A percentile compares a stretch with the other conserved stretches of the same genome.
Conservation (phyloP, 2,329 filamentous ascomycete species). For the Aspergillus latus region DNA sequence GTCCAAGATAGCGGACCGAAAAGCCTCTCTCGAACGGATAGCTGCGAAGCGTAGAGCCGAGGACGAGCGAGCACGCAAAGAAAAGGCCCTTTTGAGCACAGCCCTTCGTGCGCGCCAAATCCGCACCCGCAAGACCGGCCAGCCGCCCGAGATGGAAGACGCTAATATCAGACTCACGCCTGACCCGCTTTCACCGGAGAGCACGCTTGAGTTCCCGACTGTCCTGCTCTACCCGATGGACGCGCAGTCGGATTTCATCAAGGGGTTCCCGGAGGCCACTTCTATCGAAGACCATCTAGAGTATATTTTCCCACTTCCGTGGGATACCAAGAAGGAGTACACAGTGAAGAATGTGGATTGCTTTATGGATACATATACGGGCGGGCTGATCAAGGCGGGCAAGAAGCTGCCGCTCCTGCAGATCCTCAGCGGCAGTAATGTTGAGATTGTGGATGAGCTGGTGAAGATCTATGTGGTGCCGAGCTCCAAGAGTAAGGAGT, state of each 20-base stretch:
- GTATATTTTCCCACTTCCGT: constrained; percentile 85
- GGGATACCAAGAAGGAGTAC: constrained; percentile 73
- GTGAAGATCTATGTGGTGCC: constrained; percentile 82
- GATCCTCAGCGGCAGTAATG: constrained; percentile 70
- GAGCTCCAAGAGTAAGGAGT: constrained; percentile 64
- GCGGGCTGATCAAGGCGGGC: constrained; percentile 84
- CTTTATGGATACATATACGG: constrained; percentile 78
- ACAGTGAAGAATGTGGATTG: constrained; percentile 69
- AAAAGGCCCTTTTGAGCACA: constrained; percentile 62
- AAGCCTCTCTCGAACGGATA: constrained; percentile 56
- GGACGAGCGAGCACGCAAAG: constrained; percentile 48
- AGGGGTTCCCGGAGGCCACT: constrained; percentile 77
- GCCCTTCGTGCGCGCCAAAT: constrained; percentile 72
- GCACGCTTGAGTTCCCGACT: constrained; percentile 71
- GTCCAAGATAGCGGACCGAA: constrained; percentile 62
- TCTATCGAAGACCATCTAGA: constrained; percentile 72
- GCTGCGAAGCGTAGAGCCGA: constrained; percentile 57
- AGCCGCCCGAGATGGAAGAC: constrained; percentile 86
- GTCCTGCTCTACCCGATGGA: constrained; percentile 82
- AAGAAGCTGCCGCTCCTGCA: constrained; percentile 78
- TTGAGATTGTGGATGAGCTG: constrained; percentile 84
- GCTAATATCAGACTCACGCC: constrained; percentile 68
- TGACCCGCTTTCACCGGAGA: constrained; percentile 71
- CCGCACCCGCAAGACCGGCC: constrained; percentile 62
- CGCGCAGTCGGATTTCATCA: constrained; percentile 85